phyloP scores from a whole-genome alignment of 257 asterid genomes.

The Przewalskia tangutica region DNA sequence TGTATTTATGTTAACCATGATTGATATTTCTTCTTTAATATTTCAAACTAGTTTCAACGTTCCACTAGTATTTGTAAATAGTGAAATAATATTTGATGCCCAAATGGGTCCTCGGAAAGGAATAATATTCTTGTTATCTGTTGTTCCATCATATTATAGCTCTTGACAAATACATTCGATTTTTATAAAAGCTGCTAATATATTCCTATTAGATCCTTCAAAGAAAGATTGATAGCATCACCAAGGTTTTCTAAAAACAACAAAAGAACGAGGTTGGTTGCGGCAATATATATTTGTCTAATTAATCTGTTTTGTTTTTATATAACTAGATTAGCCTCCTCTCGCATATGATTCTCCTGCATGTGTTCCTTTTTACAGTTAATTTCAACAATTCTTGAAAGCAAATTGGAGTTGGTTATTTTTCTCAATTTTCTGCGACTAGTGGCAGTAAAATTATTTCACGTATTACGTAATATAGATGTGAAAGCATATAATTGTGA shows the following conservation, averaged over 20 bases:
- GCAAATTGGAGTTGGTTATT: background rate
- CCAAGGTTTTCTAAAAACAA: background rate
- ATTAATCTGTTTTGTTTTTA: background rate
- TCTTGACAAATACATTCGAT: background rate
- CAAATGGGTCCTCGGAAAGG: background rate
- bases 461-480: background rate
- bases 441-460: background rate
- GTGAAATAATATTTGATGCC: no score
- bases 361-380: background rate
- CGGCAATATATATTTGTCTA: background rate
- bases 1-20: no score
- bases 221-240: background rate
- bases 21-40: no score
- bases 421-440: constrained; percentile 10
- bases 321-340: background rate
- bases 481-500: background rate
- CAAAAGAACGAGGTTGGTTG: background rate
- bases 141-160: background rate
- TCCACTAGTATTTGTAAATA: no score
- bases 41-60: no score
- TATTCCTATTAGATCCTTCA: background rate
- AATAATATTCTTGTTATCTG: background rate
- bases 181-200: background rate
- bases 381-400: background rate
- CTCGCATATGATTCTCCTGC: background rate